Evolutionary conservation across 2,329 filamentous ascomycete species (phyloP).

Genomic region (Biscogniauxia marginata): DNA sequence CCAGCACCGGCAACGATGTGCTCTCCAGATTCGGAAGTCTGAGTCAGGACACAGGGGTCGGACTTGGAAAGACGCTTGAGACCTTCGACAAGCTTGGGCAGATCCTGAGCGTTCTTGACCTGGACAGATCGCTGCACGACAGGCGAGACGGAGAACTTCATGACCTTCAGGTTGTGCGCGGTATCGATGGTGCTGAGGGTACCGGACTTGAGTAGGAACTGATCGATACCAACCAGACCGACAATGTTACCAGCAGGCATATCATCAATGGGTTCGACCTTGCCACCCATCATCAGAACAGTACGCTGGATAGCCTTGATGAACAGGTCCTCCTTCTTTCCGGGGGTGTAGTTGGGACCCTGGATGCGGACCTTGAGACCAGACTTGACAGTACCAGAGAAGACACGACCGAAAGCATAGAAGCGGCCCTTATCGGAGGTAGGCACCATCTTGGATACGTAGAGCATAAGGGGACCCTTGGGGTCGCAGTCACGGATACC

Average conservation of each 20-base stretch:
- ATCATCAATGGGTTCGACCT: constrained; percentile 98
- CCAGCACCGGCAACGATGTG: constrained; percentile 98
- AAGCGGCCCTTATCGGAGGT: constrained; percentile 99
- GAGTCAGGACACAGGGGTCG: constrained; percentile 94
- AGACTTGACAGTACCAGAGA: constrained; percentile 95
- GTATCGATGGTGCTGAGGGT: constrained; percentile 96
- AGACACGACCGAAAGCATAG: constrained; percentile 99
- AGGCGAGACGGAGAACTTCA: constrained; percentile 99
- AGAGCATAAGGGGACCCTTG: constrained; percentile 98
- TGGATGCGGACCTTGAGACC: constrained; percentile 99
- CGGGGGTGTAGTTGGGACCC: constrained; percentile 96
- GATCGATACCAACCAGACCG: constrained; percentile 97
- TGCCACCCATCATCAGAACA: constrained; percentile 99
- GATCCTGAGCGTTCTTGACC: constrained; percentile 99
- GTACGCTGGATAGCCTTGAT: constrained; percentile 99
- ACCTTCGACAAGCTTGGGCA: constrained; percentile 99
- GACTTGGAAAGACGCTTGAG: constrained; percentile 99
- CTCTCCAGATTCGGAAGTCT: constrained; percentile 89
- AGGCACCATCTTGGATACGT: constrained; percentile 99
- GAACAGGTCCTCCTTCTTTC: constrained; percentile 98
- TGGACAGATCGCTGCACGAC: constrained; percentile 98
- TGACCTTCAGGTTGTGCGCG: constrained; percentile 99
- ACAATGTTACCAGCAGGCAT: constrained; percentile 99
- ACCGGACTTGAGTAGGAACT: constrained; percentile 99
- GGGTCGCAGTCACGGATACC: constrained; percentile 98